Conservation (phyloP, 352 stramenopile genomes). For the Phytophthora multivora region DNA sequence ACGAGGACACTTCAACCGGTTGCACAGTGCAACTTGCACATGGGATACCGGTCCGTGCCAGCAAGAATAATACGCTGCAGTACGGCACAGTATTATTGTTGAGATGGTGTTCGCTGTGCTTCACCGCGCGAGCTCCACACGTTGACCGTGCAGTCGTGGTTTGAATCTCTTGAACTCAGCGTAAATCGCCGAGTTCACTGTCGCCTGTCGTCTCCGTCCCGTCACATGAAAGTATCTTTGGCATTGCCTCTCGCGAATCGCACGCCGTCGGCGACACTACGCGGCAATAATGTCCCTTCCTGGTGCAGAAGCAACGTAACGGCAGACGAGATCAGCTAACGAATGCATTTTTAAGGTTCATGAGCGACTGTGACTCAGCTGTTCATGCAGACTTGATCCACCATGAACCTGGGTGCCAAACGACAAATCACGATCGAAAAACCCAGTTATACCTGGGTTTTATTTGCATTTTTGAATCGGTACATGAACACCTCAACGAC, state of each 20-base stretch:
- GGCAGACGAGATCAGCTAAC: no score
- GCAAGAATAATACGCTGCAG: no score
- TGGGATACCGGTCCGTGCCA: no score
- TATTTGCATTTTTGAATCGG: neutral
- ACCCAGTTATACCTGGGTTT: slow-evolving; percentile 2
- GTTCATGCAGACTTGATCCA: no score
- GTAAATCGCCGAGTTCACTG: slow-evolving; percentile 8
- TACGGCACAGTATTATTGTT: no score
- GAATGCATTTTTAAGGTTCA: no score
- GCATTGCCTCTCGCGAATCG: neutral
- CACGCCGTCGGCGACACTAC: neutral
- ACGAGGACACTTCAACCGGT: slow-evolving; percentile 16
- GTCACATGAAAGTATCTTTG: slow-evolving; percentile 34
- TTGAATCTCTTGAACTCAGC: no score
- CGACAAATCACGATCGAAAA: slow-evolving; percentile 21
- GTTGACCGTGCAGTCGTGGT: no score
- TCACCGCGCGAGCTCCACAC: neutral
- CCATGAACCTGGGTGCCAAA: neutral
- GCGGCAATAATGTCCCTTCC: no score
- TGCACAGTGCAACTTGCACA: neutral
- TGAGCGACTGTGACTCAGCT: no score
- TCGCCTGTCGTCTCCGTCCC: slow-evolving; percentile 13
- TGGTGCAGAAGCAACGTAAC: no score
- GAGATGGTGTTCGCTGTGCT: no score
- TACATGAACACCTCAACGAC: slow-evolving; percentile 3